A percentile compares a stretch with the other conserved stretches of the same genome.
phyloP scores from a whole-genome alignment of 768 basidiomycete genomes.

The Cystofilobasidium ferigula region DNA sequence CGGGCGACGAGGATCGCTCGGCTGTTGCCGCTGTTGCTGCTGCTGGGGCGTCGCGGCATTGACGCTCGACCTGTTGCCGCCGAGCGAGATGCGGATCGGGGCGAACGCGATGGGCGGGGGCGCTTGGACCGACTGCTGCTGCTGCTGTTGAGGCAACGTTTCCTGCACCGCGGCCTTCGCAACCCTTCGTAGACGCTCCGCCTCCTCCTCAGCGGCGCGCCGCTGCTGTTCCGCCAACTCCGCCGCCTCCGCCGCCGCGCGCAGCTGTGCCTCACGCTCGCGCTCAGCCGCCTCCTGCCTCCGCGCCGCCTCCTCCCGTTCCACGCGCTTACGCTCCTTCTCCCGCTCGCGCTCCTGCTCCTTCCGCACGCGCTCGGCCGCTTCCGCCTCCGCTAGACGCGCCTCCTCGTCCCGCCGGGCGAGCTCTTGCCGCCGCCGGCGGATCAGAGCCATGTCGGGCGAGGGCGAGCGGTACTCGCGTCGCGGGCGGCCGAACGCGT shows the following conservation, averaged over 20 bases:
- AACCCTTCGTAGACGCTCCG: neutral
- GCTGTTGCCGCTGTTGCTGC: neutral
- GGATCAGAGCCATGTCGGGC: conserved; percentile 9
- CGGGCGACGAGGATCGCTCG: neutral
- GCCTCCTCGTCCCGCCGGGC: neutral
- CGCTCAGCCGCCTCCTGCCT: neutral
- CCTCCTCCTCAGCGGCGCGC: neutral
- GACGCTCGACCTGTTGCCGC: neutral
- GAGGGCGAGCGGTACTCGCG: conserved; percentile 5
- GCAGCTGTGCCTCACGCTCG: neutral
- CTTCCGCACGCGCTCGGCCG: neutral
- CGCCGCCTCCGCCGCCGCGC: neutral
- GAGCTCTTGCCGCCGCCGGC: neutral
- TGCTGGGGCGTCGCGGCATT: neutral
- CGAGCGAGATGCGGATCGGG: neutral
- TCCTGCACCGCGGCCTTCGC: neutral
- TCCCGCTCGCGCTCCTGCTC: neutral
- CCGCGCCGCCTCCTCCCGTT: neutral
- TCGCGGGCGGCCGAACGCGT: conserved; percentile 2
- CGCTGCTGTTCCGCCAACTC: no score
- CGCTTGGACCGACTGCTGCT: neutral
- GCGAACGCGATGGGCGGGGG: neutral
- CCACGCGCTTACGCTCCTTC: neutral
- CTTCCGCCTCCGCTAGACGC: neutral
- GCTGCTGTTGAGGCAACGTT: neutral